Conservation (phyloP, 2,329 filamentous ascomycete genomes). For the Xylariaceae sp. region DNA sequence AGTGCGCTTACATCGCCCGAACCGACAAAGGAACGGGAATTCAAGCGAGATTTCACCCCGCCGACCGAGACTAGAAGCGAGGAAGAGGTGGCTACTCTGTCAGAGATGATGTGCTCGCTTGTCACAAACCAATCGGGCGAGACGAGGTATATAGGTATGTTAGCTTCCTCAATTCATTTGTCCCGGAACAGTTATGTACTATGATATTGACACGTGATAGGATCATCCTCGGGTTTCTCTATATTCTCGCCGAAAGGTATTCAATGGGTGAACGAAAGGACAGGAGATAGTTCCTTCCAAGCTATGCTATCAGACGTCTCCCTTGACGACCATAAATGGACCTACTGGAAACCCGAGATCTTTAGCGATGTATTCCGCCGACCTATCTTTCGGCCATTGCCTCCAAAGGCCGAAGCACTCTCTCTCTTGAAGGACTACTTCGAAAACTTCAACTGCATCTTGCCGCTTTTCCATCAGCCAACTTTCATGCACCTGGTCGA, state of each 20-base stretch:
- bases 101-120: slow-evolving; percentile 98
- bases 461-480: slow-evolving; percentile 93
- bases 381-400: slow-evolving; percentile 76
- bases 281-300: slow-evolving; percentile 91
- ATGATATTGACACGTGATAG: slow-evolving; percentile 38
- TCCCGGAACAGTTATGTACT: neutral
- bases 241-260: slow-evolving; percentile 98
- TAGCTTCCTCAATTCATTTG: too few relatives aligned
- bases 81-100: slow-evolving; percentile 79
- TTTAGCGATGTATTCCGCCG: slow-evolving; percentile 89
- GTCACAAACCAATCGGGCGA: slow-evolving; percentile 94
- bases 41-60: slow-evolving; percentile 38
- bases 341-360: slow-evolving; percentile 96
- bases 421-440: slow-evolving; percentile 92
- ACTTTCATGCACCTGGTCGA: slow-evolving; percentile 98
- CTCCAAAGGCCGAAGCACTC: slow-evolving; percentile 79
- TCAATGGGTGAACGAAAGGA: slow-evolving; percentile 97
- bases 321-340: slow-evolving; percentile 91
- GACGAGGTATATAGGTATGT: slow-evolving; percentile 86
- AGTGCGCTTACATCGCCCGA: slow-evolving; percentile 55
- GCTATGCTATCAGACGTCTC: slow-evolving; percentile 91
- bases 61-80: slow-evolving; percentile 44
- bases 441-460: slow-evolving; percentile 98
- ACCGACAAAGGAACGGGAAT: slow-evolving; percentile 38
- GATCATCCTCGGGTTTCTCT: slow-evolving; percentile 94